Base-by-base conservation (phyloP, 306 rosid genomes). In the Medicago truncatula region DNA sequence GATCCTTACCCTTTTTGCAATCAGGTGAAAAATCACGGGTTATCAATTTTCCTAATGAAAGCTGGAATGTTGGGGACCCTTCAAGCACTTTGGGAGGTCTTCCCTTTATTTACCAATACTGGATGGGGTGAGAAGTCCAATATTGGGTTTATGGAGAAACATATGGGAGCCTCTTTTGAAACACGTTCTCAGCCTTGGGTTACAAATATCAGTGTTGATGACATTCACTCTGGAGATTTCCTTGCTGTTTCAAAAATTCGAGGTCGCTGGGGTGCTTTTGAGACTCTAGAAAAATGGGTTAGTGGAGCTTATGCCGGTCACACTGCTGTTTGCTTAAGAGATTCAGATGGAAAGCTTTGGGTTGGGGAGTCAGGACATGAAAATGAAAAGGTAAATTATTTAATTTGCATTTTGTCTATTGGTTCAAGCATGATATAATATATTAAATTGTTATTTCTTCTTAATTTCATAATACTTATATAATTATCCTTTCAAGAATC, bases 211-310 rank as follows among this genome's bases (percentile, higher is more conserved):
- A 89, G 80, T 44, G 79, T 72, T 44, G 93, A 88, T 81, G 96
- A 87, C 76, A 89, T 96, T 83, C 98, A 96, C 71, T 92, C 98
- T 23, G 99, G 99, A 74, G 97, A 96, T 76, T 96, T 96, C 88
- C 93, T 96, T 28, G 99, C 93, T 5, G 70, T 96, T 84, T 96
- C 99, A 10, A 96, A 96, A 88, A 89, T 96, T 60, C 98, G 97
- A 43, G 98, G 99, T 21, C 87, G 96, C 11, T 96, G 99, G 99
- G 99, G 99, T 80, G 99, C 91, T 70, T 96, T 96, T 63, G 99
- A 96, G 87, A 86, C 91, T 80, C 82, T 92, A 40, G 97, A 92
- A 86, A 96, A 92, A 85, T 96, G 99, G 97, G 99, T 92, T 64
- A 92, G 89, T 85, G 99, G 98, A 63, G 74, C 99, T 63, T 96